A percentile compares a stretch with the other conserved stretches of the same genome.
Conservation (phyloP, 2,329 filamentous ascomycete species). For the Metarhizium brunneum region DNA sequence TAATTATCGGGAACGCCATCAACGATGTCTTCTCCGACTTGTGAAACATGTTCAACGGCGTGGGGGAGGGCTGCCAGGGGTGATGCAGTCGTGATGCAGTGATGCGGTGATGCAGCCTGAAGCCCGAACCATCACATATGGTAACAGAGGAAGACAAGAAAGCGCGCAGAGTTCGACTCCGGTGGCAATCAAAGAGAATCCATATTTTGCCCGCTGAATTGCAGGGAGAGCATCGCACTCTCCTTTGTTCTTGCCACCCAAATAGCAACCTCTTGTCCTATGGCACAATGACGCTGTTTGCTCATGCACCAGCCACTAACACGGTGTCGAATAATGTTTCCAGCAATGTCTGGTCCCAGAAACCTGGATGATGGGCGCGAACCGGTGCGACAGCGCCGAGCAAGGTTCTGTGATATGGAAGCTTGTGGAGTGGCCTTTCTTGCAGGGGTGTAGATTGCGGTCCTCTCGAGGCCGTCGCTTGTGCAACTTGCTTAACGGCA, state of each 20-base stretch:
- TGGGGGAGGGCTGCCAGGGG: not conserved
- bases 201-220: not conserved
- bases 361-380: constrained; percentile 5
- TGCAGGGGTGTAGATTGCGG: not conserved
- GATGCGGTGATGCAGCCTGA: not conserved
- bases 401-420: not conserved
- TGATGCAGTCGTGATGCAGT: not conserved
- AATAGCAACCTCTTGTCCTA: no score
- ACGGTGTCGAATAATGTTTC: not conserved
- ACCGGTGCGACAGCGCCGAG: not conserved
- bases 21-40: not conserved
- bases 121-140: not conserved
- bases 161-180: no score
- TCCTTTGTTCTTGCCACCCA: no score
- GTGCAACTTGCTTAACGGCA: not conserved
- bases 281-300: no score
- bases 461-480: not conserved
- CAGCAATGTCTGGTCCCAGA: constrained; percentile 1
- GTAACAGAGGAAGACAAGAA: no score
- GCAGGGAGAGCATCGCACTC: no score
- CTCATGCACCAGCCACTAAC: not conserved
- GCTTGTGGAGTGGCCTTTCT: not conserved
- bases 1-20: not conserved
- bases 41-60: constrained; percentile 5
- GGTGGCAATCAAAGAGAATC: no score